Percentiles rank a stretch among this genome's conserved stretches.
phyloP scores from a whole-genome alignment of 1,139 yeast species.

The Saccharomycopsis hybrid region DNA sequence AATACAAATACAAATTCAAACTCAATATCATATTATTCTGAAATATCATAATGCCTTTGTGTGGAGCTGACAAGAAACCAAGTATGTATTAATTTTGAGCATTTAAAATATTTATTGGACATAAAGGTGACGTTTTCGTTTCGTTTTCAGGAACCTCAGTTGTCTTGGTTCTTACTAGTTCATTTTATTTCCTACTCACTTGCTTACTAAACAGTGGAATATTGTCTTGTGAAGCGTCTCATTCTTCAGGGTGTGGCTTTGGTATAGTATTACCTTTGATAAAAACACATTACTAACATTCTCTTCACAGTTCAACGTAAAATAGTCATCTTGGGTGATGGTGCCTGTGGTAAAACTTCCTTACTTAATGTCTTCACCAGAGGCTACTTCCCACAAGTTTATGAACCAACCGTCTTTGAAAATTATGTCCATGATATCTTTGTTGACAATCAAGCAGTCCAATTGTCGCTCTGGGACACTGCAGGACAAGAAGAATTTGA shows the following conservation, averaged over 20 bases:
- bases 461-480: constrained; percentile 93
- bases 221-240: no score
- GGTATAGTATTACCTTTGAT: no score
- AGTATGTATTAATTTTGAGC: constrained; percentile 33
- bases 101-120: no score
- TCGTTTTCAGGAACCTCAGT: no score
- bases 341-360: constrained; percentile 94
- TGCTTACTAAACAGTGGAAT: no score
- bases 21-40: not conserved
- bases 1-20: not conserved
- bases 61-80: constrained; percentile 64
- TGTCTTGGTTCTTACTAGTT: no score
- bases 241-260: no score
- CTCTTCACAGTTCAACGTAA: constrained; percentile 60
- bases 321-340: constrained; percentile 94
- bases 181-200: no score
- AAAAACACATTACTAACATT: not conserved
- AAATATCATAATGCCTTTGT: constrained; percentile 47
- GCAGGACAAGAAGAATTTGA: constrained; percentile 99
- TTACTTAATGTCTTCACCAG: constrained; percentile 90
- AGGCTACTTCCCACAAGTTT: constrained; percentile 97
- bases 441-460: constrained; percentile 90
- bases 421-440: constrained; percentile 96
- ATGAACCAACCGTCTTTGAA: constrained; percentile 97
- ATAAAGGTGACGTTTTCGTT: no score